Base-by-base conservation (phyloP, 108 stramenopile species). In the Pinguiococcus pyrenoidosus region DNA sequence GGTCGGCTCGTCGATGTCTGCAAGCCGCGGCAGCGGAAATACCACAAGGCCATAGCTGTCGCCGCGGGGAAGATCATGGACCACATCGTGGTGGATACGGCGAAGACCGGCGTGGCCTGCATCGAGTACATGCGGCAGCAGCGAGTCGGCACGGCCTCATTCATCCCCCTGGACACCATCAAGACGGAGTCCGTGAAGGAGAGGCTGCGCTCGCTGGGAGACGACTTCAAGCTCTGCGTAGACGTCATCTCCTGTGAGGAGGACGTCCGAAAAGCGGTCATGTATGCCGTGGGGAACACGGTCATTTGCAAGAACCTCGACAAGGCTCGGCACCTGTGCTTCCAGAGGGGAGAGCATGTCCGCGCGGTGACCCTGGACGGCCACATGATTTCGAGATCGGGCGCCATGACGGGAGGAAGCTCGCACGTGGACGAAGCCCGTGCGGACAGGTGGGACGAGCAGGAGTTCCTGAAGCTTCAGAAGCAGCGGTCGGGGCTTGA, bases 11-110 rank as follows among this genome's bases (percentile, higher is more conserved):
- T 87, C 28, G 90, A 94, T 66, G 71, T 99, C 21, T 90, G 89
- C 72, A 78, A 76, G 32, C 97, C 97, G 7, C 74, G 78, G n/a
- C 83, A 85, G 62, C 56, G 81, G 25, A 48, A 83, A 33, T 96
- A 76, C 76, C 79, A 85, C 56, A 59, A 88, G 32, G 93, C 92
- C 34, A 87, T 99, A 32, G 84, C 88, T 5, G 87, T 90, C n/a
- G 97, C 92, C 29, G 87, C 73, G 13, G 93, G 93, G 24, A 87
- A 89, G 59, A 80, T 89, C 65, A 89, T 91, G 89, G 94, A 96
- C 50, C 78, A 84, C 37, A 80, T 97, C 47, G 96, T 94, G 29
- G 96, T 97, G 17, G 94, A 96, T 56, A 86, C 89, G 1, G 72
- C 76, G 51, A 44, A 68, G 46, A 89, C 79, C 29, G 91, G 68